phyloP scores from a whole-genome alignment of 345 rosid genomes.

The Dimocarpus longan region DNA sequence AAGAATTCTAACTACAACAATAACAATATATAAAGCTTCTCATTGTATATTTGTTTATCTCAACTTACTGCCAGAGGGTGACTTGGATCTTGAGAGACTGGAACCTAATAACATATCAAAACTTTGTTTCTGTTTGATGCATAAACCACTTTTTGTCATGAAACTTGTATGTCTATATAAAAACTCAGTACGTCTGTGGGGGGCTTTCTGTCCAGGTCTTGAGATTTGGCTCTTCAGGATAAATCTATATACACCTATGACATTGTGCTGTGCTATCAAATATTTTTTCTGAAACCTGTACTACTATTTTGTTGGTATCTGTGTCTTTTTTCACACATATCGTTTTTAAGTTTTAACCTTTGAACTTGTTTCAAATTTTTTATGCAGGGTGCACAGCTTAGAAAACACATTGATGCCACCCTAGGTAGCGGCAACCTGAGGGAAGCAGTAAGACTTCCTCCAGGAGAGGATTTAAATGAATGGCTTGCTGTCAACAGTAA shows the following conservation, averaged over 20 bases:
- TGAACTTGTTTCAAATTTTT: constrained; percentile 18
- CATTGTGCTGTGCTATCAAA: constrained; percentile 8
- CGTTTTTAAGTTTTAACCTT: not conserved
- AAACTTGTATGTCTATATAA: not conserved
- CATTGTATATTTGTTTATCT: no score
- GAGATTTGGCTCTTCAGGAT: not conserved
- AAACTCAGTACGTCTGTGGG: not conserved
- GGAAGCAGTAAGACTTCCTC: constrained; percentile 99
- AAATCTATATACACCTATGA: not conserved
- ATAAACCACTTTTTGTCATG: not conserved
- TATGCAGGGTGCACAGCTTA: constrained; percentile 96
- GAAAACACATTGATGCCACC: constrained; percentile 97
- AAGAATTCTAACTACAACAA: no score
- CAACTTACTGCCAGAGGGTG: no score
- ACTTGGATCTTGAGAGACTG: no score
- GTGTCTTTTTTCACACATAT: not conserved
- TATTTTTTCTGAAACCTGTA: not conserved
- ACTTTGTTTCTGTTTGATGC: not conserved
- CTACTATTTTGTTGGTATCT: constrained; percentile 7
- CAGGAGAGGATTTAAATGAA: constrained; percentile 97
- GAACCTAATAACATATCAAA: not conserved
- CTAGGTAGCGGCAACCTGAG: constrained; percentile 96
- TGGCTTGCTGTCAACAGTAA: constrained; percentile 99
- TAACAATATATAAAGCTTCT: no score
- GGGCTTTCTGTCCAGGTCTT: constrained; percentile 8